These are phyloP conservation scores for Colletotrichum musicola DNA, from an alignment of 2,329 filamentous ascomycete species.

Conservation along the genomic window DNA sequence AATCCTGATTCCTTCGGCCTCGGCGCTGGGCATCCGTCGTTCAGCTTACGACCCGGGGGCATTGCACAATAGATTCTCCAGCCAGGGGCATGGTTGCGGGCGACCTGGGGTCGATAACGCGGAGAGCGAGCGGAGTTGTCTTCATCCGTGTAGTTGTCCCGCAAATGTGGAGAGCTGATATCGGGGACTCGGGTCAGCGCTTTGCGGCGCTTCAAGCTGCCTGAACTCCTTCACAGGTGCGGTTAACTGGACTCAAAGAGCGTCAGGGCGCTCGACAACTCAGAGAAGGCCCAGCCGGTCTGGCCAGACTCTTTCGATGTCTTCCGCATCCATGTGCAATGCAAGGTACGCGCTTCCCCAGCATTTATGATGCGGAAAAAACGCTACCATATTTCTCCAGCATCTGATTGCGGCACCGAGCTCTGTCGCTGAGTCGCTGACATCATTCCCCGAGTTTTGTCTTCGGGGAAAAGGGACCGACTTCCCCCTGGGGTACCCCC, in stretches of 20 bases:
- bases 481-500: constrained; percentile 27
- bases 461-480: constrained; percentile 33
- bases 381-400: constrained; percentile 21
- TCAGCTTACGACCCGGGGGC: constrained; percentile 15
- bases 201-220: constrained; percentile 36
- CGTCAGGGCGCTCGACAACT: constrained; percentile 7
- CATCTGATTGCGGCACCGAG: constrained; percentile 19
- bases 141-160: constrained; percentile 17
- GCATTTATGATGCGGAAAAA: constrained; percentile 18
- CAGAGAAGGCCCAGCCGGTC: neutral
- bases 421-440: constrained; percentile 26
- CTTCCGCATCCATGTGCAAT: constrained; percentile 28
- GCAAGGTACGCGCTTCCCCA: constrained; percentile 37
- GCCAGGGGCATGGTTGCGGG: neutral
- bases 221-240: constrained; percentile 30
- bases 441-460: constrained; percentile 30
- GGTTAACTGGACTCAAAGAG: constrained; percentile 15
- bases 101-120: constrained; percentile 24
- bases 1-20: constrained; percentile 12
- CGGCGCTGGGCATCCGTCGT: constrained; percentile 8
- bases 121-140: constrained; percentile 27
- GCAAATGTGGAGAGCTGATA: constrained; percentile 26
- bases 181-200: constrained; percentile 27
- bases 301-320: constrained; percentile 9
- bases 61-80: constrained; percentile 17